These are phyloP conservation scores for Aspergillus hancockii DNA, from an alignment of 495 filamentous ascomycete genomes.

Conservation along the genomic window DNA sequence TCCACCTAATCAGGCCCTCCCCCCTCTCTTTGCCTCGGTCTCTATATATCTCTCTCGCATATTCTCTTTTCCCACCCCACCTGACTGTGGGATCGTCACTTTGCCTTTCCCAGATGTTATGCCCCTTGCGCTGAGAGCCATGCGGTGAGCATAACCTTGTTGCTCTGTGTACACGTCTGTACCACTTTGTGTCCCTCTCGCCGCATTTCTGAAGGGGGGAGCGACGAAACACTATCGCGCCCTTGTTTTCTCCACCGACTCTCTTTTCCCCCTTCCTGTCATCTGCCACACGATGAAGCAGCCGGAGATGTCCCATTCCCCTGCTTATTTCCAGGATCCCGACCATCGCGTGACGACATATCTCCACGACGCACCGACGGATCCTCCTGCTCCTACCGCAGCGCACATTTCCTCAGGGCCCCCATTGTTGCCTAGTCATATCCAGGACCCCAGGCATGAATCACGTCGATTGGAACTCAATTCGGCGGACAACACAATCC, in stretches of 20 bases:
- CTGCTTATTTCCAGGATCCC: conserved; percentile 40
- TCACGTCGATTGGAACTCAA: conserved; percentile 14
- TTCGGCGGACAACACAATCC: conserved; percentile 8
- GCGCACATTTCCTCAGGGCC: conserved; percentile 25
- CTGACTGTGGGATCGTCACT: conserved; percentile 1
- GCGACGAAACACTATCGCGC: neutral
- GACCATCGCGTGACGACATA: conserved; percentile 26
- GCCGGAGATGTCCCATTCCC: conserved; percentile 45
- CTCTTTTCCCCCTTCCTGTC: conserved; percentile 11
- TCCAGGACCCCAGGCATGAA: conserved; percentile 6
- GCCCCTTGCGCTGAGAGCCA: conserved; percentile 35
- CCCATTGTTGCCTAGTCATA: conserved; percentile 7
- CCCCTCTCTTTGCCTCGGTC: conserved; percentile 1
- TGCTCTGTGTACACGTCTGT: conserved; percentile 40
- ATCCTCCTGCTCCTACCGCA: conserved; percentile 24
- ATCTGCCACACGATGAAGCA: conserved; percentile 35
- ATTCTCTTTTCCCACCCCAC: neutral
- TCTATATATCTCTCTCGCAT: too few relatives aligned
- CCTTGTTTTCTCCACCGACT: conserved; percentile 24
- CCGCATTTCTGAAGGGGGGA: conserved; percentile 24
- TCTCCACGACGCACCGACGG: conserved; percentile 21
- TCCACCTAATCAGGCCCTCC: conserved; percentile 4
- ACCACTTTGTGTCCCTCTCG: conserved; percentile 32
- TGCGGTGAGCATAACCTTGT: conserved; percentile 40
- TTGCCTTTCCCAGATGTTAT: conserved; percentile 14